These are phyloP conservation scores for Ogataea pignaliae DNA, from an alignment of 805 yeast genomes.

Conservation along the genomic window DNA sequence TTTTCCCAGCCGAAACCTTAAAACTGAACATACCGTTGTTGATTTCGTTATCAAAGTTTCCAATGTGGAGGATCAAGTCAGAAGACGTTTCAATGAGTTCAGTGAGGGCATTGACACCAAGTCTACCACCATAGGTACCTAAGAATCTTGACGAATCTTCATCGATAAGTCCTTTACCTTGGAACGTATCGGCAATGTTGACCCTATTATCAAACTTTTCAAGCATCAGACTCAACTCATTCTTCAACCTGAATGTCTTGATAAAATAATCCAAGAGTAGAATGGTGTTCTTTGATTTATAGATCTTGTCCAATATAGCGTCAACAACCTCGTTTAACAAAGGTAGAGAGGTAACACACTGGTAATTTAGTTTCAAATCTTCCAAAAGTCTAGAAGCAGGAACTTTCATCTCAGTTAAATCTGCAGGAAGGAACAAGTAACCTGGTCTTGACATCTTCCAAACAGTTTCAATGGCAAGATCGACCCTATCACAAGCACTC, in stretches of 20 bases:
- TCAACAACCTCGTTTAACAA: conserved; percentile 21
- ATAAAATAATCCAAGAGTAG: conserved; percentile 40
- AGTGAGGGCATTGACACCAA: conserved; percentile 29
- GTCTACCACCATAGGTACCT: conserved; percentile 39
- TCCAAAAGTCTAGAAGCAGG: conserved; percentile 31
- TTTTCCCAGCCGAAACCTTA: conserved; percentile 19
- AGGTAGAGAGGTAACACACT: conserved; percentile 13
- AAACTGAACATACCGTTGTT: conserved; percentile 59
- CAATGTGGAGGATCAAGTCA: conserved; percentile 70
- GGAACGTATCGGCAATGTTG: conserved; percentile 36
- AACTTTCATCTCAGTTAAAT: conserved; percentile 54
- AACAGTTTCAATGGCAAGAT: conserved; percentile 56
- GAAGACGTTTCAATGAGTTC: conserved; percentile 39
- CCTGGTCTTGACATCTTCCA: conserved; percentile 71
- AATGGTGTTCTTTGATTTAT: conserved; percentile 34
- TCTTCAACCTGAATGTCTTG: conserved; percentile 33
- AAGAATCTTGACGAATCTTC: conserved; percentile 38
- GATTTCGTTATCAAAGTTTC: conserved; percentile 60
- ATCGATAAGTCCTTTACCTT: conserved; percentile 37
- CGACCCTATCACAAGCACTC: conserved; percentile 60
- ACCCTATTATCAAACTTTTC: conserved; percentile 30
- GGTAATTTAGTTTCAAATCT: conserved; percentile 23
- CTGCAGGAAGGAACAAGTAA: conserved; percentile 73
- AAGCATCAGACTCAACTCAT: conserved; percentile 28
- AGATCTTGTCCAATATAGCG: conserved; percentile 33